These are phyloP conservation scores for Capsella bursapastoris DNA, from an alignment of 345 rosid genomes.

Conservation along the genomic window DNA sequence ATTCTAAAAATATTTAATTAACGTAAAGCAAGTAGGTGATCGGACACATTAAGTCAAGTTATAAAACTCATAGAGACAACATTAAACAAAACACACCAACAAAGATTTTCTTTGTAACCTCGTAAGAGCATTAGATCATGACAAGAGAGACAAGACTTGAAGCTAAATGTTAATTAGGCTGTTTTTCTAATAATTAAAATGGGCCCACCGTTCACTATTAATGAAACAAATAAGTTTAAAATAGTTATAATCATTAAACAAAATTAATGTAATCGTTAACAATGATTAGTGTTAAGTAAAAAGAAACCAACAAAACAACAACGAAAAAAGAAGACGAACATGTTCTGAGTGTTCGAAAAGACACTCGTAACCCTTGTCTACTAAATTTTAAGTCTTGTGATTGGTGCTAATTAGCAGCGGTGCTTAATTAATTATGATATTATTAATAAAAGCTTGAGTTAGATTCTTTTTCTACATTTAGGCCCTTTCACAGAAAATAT, in stretches of 20 bases:
- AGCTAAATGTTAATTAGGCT: constrained; percentile 38
- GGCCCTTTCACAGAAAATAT: background rate
- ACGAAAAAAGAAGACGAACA: constrained; percentile 10
- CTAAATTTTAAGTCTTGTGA: constrained; percentile 29
- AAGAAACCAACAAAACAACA: constrained; percentile 20
- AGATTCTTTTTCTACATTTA: constrained; percentile 3
- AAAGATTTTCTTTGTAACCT: constrained; percentile 48
- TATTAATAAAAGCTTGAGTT: background rate
- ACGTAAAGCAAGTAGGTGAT: constrained; percentile 22
- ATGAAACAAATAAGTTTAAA: constrained; percentile 21
- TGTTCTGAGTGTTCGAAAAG: constrained; percentile 30
- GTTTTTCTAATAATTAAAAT: constrained; percentile 27
- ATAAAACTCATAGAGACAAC: constrained; percentile 36
- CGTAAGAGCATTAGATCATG: constrained; percentile 47
- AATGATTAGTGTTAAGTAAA: constrained; percentile 39
- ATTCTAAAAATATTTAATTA: constrained; percentile 24
- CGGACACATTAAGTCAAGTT: constrained; percentile 34
- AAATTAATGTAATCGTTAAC: constrained; percentile 21
- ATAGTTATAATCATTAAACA: background rate
- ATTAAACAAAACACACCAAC: constrained; percentile 46
- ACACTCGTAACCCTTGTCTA: constrained; percentile 40
- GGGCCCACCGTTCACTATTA: constrained; percentile 35
- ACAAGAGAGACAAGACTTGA: constrained; percentile 43
- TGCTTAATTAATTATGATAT: background rate
- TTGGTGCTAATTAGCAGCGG: constrained; percentile 25